These are phyloP conservation scores for Aureobasidium sp. DNA, from an alignment of 2,329 filamentous ascomycete genomes.

Conservation along the genomic window DNA sequence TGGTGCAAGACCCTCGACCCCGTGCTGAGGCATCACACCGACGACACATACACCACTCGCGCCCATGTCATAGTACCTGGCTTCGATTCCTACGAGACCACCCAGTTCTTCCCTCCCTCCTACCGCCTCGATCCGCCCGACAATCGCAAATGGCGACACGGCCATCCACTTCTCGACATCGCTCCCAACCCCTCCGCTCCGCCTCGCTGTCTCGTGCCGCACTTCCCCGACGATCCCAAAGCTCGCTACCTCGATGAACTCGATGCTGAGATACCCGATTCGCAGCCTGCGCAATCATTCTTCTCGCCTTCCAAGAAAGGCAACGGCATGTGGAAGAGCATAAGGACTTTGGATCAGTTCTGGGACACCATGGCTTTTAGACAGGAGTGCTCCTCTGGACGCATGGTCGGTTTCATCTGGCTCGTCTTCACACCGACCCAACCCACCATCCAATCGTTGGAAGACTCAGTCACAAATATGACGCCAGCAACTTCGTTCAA, in stretches of 20 bases:
- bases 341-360: conserved; percentile 80
- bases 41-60: conserved; percentile 32
- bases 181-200: conserved; percentile 57
- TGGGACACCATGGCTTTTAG: conserved; percentile 98
- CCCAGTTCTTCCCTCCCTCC: conserved; percentile 64
- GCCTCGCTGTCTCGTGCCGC: conserved; percentile 76
- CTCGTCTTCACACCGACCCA: conserved; percentile 62
- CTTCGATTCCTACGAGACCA: conserved; percentile 71
- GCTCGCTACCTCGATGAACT: conserved; percentile 81
- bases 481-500: neutral
- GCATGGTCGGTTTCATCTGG: conserved; percentile 93
- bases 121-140: conserved; percentile 34
- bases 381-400: conserved; percentile 89
- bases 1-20: conserved; percentile 87
- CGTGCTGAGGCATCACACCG: conserved; percentile 44
- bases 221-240: conserved; percentile 93
- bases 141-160: conserved; percentile 46
- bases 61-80: conserved; percentile 85
- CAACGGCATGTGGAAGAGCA: conserved; percentile 71
- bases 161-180: conserved; percentile 68
- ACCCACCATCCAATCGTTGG: neutral
- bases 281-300: conserved; percentile 27
- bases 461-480: neutral
- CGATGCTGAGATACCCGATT: conserved; percentile 66
- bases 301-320: conserved; percentile 37